These are phyloP conservation scores for Teratosphaeriaceae sp. DNA, from an alignment of 2,329 filamentous ascomycete species.

Conservation along the genomic window DNA sequence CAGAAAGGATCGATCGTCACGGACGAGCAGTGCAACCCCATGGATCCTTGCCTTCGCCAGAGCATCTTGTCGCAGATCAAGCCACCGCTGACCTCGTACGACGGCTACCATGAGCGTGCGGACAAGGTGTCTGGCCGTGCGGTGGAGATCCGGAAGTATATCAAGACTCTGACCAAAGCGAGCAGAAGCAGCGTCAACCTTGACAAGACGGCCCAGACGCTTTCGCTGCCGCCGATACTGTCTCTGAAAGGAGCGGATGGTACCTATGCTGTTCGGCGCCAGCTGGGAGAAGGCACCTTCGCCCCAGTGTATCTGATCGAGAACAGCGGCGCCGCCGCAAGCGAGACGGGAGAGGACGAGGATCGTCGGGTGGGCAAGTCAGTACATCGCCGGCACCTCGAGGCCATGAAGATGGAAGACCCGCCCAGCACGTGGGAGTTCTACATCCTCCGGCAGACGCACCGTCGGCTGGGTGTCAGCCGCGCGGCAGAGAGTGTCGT, in stretches of 20 bases:
- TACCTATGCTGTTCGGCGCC: conserved; percentile 71
- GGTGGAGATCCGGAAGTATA: conserved; percentile 72
- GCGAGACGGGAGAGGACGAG: conserved; percentile 39
- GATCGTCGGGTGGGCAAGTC: conserved; percentile 55
- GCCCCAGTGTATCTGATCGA: conserved; percentile 92
- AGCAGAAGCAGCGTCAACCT: conserved; percentile 45
- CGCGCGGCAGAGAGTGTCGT: conserved; percentile 73
- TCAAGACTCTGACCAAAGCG: conserved; percentile 58
- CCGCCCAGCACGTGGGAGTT: conserved; percentile 92
- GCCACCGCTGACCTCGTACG: conserved; percentile 66
- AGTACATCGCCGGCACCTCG: conserved; percentile 53
- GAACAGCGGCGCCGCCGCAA: conserved; percentile 36
- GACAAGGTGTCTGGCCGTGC: conserved; percentile 58
- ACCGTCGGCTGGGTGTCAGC: conserved; percentile 61
- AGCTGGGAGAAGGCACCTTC: conserved; percentile 89
- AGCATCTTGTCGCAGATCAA: conserved; percentile 69
- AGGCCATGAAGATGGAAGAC: conserved; percentile 92
- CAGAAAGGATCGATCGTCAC: conserved; percentile 68
- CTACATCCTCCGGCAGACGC: conserved; percentile 82
- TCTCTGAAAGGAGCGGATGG: conserved; percentile 59
- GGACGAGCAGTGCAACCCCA: conserved; percentile 81
- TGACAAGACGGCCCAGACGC: conserved; percentile 56
- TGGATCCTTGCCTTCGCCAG: conserved; percentile 66
- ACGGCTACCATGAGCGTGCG: conserved; percentile 72
- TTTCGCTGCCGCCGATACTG: conserved; percentile 57